A percentile compares a stretch with the other conserved stretches of the same genome.
Conservation (phyloP, 2,329 filamentous ascomycete genomes). For the Claviceps pusilla region DNA sequence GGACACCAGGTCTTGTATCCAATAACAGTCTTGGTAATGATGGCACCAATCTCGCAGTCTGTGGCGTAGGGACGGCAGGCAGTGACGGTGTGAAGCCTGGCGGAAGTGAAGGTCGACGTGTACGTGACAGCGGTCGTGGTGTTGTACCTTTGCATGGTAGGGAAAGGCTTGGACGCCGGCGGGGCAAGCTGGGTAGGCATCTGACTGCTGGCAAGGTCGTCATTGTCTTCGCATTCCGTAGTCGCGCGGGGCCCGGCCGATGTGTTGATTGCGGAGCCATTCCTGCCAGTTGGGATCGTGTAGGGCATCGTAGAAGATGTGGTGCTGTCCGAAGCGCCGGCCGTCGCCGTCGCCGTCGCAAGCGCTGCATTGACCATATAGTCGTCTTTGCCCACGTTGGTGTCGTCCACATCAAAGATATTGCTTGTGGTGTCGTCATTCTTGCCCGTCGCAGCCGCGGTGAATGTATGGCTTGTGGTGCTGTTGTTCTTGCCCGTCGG, state of each 20-base stretch:
- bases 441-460: too few relatives aligned
- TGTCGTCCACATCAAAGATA: too few relatives aligned
- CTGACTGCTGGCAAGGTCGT: background rate
- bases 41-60: constrained; percentile 14
- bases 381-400: too few relatives aligned
- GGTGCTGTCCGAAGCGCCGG: too few relatives aligned
- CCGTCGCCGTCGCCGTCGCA: too few relatives aligned
- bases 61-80: constrained; percentile 16
- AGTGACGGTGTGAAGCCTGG: constrained; percentile 17
- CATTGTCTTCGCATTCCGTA: background rate
- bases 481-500: too few relatives aligned
- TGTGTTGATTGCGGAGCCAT: background rate
- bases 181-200: background rate
- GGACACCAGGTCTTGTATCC: constrained; percentile 25
- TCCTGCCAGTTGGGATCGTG: background rate
- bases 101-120: constrained; percentile 17
- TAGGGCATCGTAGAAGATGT: background rate
- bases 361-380: too few relatives aligned
- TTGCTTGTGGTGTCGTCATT: too few relatives aligned
- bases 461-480: too few relatives aligned
- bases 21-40: constrained; percentile 15
- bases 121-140: constrained; percentile 6
- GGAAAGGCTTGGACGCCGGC: constrained; percentile 5
- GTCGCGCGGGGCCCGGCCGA: background rate
- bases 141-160: constrained; percentile 8